Conservation (phyloP, 495 filamentous ascomycete genomes). For the Penicillium chermesinum region DNA sequence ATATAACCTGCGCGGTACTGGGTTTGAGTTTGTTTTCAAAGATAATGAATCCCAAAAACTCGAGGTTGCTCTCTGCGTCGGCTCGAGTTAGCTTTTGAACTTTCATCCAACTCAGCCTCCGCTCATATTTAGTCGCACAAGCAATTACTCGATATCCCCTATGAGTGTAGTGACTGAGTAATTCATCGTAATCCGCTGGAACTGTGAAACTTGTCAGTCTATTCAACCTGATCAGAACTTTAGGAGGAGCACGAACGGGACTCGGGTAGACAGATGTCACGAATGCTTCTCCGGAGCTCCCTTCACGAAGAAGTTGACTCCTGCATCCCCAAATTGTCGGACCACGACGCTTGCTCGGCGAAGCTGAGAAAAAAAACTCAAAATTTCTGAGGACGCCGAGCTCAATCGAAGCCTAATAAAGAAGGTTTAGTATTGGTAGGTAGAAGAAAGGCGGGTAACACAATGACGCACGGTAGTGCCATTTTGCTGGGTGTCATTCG, state of each 20-base stretch:
- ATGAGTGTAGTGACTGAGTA: constrained; percentile 84
- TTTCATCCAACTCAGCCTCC: constrained; percentile 85
- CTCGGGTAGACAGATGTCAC: constrained; percentile 78
- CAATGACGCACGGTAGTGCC: constrained; percentile 25
- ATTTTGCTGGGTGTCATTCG: constrained; percentile 3
- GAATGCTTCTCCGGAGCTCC: constrained; percentile 96
- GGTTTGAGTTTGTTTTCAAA: constrained; percentile 98
- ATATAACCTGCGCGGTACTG: constrained; percentile 67
- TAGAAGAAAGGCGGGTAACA: not conserved
- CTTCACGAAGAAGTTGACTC: constrained; percentile 87
- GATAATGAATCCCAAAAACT: constrained; percentile 93
- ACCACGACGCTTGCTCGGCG: constrained; percentile 91
- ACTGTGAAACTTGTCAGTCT: constrained; percentile 45
- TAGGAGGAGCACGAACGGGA: constrained; percentile 50
- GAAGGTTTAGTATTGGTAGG: not conserved
- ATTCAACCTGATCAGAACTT: too few relatives aligned
- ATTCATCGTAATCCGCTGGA: constrained; percentile 82
- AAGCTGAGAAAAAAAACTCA: constrained; percentile 95
- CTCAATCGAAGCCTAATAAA: constrained; percentile 51
- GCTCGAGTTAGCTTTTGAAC: constrained; percentile 85
- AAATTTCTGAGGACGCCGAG: constrained; percentile 83
- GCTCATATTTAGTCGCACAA: constrained; percentile 83
- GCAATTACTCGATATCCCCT: constrained; percentile 96
- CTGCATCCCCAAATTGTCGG: constrained; percentile 71
- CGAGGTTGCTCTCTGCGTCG: constrained; percentile 75